phyloP scores from a whole-genome alignment of 192 early-diverging fungal genomes.

The Backusella parvicylindrica region DNA sequence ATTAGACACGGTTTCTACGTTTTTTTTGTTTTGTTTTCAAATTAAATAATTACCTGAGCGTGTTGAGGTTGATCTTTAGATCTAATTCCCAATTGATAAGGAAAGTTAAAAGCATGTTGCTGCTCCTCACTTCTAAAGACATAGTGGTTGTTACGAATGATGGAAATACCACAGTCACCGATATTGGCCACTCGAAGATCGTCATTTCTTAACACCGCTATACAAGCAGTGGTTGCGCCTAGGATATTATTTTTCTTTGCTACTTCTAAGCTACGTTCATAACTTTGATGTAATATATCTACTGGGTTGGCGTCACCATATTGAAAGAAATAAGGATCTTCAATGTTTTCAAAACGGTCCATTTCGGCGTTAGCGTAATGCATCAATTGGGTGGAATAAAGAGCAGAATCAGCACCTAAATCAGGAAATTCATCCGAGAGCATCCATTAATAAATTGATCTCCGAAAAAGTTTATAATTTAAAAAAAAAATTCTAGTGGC shows the following conservation, averaged over 20 bases:
- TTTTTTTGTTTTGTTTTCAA: neutral
- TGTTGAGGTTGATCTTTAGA: conserved; percentile 74
- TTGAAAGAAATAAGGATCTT: conserved; percentile 73
- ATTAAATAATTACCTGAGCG: conserved; percentile 50
- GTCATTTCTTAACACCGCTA: conserved; percentile 86
- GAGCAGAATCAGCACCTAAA: conserved; percentile 79
- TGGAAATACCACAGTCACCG: conserved; percentile 87
- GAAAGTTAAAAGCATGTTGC: conserved; percentile 98
- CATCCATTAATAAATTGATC: neutral
- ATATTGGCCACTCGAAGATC: conserved; percentile 91
- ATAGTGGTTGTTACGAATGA: conserved; percentile 83
- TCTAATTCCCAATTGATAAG: conserved; percentile 89
- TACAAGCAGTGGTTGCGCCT: conserved; percentile 88
- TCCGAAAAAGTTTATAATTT: neutral
- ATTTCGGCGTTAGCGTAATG: conserved; percentile 81
- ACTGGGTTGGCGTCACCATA: conserved; percentile 79
- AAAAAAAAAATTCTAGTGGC: neutral
- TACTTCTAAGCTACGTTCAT: conserved; percentile 70
- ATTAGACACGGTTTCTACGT: neutral
- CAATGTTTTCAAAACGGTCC: conserved; percentile 84
- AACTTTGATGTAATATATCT: conserved; percentile 74
- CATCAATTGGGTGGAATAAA: conserved; percentile 92
- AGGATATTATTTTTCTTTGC: conserved; percentile 67
- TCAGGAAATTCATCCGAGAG: neutral
- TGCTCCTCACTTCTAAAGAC: conserved; percentile 95